Evolutionary conservation across 2,329 filamentous ascomycete species (phyloP), one percentile per base, ranked within the genome.

Genomic region (Lojkania enalia): DNA sequence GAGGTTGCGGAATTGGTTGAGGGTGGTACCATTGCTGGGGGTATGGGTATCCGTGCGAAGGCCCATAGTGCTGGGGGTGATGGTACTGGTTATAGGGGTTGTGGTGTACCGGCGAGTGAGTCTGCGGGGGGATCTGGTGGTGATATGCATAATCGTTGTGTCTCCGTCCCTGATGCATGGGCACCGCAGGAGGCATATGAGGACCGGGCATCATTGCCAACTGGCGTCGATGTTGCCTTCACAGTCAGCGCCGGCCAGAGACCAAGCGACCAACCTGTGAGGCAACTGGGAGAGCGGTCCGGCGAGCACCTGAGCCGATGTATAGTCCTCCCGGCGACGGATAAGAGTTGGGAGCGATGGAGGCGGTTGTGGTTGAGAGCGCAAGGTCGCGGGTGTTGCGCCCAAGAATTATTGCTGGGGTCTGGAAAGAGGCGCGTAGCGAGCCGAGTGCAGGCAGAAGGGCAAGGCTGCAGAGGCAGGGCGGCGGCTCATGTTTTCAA

Each of bases 121-220:
- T 52, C 57, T 70, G 62, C 23, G 66, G 64, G 14, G 64, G 58
- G 5, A 56, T 46, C 18, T 52, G 59, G 48, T 67, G 58, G 41
- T 61, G 49, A 51, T 71, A 63, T 30, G 66, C 60, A 44, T 63
- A 66, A 51, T 73, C 70, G 41, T 58, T 59, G 52, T 73, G 72
- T 55, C 73, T 67, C 46, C 72, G 64, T 38, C 64, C 66, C 48
- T 66, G 66, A 54, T 73, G 66, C 49, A 66, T 61, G 29, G 66
- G 68, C 44, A 63, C 65, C 48, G 67, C 55, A 49, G 69, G 66
- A 42, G 66, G 70, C 33, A 69, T 58, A 44, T 72, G 66, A 45
- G 84, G 83, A 79, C 85, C 85, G 82, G 70, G 69, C 85, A 89
- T 89, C 84, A 80, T 88, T 81, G 82, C 83, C 82, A 81, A 80